Percentiles rank a stretch among this genome's conserved stretches.
Conservation (phyloP, 257 asterid genomes). For the Ilex asprella region DNA sequence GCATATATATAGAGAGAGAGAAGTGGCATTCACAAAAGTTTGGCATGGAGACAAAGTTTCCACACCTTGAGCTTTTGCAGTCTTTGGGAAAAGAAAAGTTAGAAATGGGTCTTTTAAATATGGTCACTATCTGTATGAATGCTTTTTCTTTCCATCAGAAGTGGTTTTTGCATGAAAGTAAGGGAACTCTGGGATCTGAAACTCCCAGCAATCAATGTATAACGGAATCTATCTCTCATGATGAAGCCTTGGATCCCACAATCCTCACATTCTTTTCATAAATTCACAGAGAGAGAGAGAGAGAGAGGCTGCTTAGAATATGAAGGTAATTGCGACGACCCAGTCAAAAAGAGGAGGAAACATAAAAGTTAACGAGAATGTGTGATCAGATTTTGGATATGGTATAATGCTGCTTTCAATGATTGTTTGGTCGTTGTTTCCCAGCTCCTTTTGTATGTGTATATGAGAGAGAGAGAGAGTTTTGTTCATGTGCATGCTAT, state of each 20-base stretch:
- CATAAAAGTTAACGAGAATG: constrained; percentile 50
- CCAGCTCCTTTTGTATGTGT: background rate
- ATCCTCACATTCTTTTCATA: constrained; percentile 25
- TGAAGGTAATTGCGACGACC: constrained; percentile 25
- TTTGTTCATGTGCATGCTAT: no score
- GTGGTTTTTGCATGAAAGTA: constrained; percentile 75
- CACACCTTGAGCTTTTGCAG: constrained; percentile 71
- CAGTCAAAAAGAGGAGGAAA: constrained; percentile 42
- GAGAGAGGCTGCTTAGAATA: constrained; percentile 1
- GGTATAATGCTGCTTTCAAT: constrained; percentile 41
- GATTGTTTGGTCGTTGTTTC: constrained; percentile 36
- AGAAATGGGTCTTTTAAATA: constrained; percentile 37
- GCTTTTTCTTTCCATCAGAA: constrained; percentile 29
- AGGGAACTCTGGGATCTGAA: constrained; percentile 76
- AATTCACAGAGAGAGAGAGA: constrained; percentile 13
- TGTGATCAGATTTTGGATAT: constrained; percentile 25
- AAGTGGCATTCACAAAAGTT: constrained; percentile 5
- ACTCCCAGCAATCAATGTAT: constrained; percentile 28
- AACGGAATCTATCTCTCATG: constrained; percentile 25
- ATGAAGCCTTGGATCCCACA: constrained; percentile 78
- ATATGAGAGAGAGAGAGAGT: background rate
- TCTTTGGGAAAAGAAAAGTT: constrained; percentile 41
- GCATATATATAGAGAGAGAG: background rate
- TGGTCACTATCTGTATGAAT: constrained; percentile 52
- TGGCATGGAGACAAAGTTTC: constrained; percentile 87